These are phyloP conservation scores for Papiliotrema laurentii DNA, from an alignment of 1,284 basidiomycete genomes.

Conservation along the genomic window DNA sequence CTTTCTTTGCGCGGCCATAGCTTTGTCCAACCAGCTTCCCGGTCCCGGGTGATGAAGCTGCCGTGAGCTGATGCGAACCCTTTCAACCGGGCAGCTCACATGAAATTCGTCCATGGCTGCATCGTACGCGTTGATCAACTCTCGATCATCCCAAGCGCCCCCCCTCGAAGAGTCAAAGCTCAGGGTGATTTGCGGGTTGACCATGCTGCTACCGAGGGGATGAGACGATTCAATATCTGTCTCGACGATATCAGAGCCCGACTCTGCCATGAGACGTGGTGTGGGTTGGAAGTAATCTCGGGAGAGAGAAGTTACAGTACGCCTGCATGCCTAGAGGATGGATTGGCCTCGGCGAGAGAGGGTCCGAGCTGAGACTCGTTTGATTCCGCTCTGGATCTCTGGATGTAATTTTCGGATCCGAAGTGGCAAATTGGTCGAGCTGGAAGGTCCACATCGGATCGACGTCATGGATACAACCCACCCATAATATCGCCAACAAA, in stretches of 20 bases:
- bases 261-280: background rate
- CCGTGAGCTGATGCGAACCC: background rate
- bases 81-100: slow-evolving; percentile 19
- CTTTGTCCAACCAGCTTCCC: slow-evolving; percentile 48
- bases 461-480: too few relatives aligned
- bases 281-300: too few relatives aligned
- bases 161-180: slow-evolving; percentile 11
- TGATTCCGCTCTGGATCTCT: too few relatives aligned
- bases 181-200: background rate
- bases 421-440: too few relatives aligned
- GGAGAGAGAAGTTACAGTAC: too few relatives aligned
- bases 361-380: too few relatives aligned
- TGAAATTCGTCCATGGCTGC: slow-evolving; percentile 46
- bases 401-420: too few relatives aligned
- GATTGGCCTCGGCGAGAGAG: too few relatives aligned
- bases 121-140: slow-evolving; percentile 44
- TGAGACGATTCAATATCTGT: background rate
- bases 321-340: too few relatives aligned
- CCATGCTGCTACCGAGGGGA: background rate
- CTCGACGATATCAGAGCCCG: background rate
- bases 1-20: slow-evolving; percentile 39
- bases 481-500: too few relatives aligned
- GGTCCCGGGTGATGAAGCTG: slow-evolving; percentile 47
- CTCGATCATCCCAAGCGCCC: slow-evolving; percentile 46
- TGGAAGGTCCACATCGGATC: too few relatives aligned